These are phyloP conservation scores for Pichia sp. DNA, from an alignment of 1,139 yeast genomes.

Conservation along the genomic window DNA sequence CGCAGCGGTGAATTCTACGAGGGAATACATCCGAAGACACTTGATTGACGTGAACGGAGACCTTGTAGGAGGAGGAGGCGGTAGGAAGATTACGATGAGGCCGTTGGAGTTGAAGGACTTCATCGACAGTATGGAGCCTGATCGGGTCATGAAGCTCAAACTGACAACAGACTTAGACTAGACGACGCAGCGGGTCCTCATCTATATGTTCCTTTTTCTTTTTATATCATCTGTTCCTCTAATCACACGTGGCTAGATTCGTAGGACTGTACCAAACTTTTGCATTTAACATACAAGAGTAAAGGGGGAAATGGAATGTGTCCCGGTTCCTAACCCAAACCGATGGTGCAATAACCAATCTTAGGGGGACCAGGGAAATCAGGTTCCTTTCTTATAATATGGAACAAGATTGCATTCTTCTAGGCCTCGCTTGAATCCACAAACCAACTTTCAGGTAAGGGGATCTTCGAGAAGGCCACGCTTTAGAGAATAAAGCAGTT, in stretches of 20 bases:
- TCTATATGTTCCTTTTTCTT: not conserved
- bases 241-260: not conserved
- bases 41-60: constrained; percentile 40
- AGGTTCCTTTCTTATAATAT: not conserved
- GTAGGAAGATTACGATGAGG: constrained; percentile 37
- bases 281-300: constrained; percentile 13
- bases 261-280: not conserved
- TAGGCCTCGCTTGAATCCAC: constrained; percentile 71
- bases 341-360: not conserved
- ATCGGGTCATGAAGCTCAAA: constrained; percentile 33
- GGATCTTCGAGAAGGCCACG: constrained; percentile 69
- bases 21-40: constrained; percentile 66
- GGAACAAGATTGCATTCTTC: constrained; percentile 28
- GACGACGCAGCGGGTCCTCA: not conserved
- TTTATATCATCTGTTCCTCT: not conserved
- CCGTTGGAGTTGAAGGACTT: constrained; percentile 47
- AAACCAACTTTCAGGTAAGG: constrained; percentile 50
- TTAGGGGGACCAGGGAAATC: constrained; percentile 14
- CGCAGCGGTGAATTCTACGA: constrained; percentile 85
- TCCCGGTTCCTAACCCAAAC: not conserved
- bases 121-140: constrained; percentile 35
- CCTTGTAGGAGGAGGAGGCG: constrained; percentile 30
- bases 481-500: constrained; percentile 5
- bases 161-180: constrained; percentile 23
- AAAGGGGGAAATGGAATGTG: constrained; percentile 2